Conservation (phyloP, 768 basidiomycete genomes). For the Auriscalpium microsporum region DNA sequence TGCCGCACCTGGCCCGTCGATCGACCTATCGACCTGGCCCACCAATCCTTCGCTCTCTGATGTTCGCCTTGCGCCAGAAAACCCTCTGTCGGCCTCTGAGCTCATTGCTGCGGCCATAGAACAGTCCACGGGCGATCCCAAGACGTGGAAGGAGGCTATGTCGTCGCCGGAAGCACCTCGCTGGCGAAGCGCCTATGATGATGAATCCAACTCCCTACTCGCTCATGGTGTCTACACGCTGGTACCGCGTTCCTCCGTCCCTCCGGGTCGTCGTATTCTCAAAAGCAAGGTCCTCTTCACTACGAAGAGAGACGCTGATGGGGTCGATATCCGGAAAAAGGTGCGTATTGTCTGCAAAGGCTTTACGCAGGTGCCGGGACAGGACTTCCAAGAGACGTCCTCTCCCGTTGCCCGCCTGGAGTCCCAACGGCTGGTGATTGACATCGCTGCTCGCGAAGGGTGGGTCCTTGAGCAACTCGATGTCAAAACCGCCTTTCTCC, state of each 20-base stretch:
- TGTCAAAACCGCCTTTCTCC: conserved; percentile 32
- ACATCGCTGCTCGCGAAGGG: conserved; percentile 25
- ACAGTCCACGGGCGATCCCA: conserved; percentile 15
- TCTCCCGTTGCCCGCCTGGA: conserved; percentile 34
- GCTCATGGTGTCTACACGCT: conserved; percentile 16
- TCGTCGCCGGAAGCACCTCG: conserved; percentile 6
- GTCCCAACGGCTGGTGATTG: conserved; percentile 28
- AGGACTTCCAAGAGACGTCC: conserved; percentile 34
- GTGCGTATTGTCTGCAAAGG: conserved; percentile 35
- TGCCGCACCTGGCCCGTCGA: no score
- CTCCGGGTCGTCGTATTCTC: conserved; percentile 17
- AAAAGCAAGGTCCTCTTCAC: conserved; percentile 21
- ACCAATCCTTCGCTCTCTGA: no score
- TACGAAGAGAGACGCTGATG: conserved; percentile 20
- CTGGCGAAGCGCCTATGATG: conserved; percentile 18
- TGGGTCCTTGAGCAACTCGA: conserved; percentile 34
- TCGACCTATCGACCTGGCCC: no score
- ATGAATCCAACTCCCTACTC: conserved; percentile 15
- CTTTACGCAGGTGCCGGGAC: conserved; percentile 31
- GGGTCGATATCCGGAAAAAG: conserved; percentile 24
- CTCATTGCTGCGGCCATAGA: no score
- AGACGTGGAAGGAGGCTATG: conserved; percentile 16
- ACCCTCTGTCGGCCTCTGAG: no score
- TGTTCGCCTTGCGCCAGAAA: no score
- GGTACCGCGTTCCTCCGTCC: conserved; percentile 13